These are phyloP conservation scores for Quercus berberidifolia DNA, from an alignment of 306 rosid genomes.

Conservation along the genomic window DNA sequence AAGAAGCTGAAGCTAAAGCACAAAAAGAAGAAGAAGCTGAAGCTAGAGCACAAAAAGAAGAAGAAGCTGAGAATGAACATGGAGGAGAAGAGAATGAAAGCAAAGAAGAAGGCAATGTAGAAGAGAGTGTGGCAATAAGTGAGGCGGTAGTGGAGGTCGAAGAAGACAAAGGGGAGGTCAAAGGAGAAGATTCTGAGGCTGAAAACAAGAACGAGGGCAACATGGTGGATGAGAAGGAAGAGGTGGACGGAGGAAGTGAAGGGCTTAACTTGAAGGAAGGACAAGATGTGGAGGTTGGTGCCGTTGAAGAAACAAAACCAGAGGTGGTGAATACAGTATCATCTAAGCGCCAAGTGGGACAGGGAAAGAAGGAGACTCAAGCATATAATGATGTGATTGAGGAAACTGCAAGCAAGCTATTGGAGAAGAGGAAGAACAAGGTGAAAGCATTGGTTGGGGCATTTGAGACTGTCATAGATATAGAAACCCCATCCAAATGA, in stretches of 20 bases:
- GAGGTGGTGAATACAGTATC: not conserved
- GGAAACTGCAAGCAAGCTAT: conserved; percentile 51
- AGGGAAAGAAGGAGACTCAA: conserved; percentile 47
- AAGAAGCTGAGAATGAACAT: not conserved
- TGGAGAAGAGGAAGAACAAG: conserved; percentile 67
- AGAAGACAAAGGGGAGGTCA: conserved; percentile 20
- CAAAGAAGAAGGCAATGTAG: conserved; percentile 19
- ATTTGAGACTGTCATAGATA: conserved; percentile 82
- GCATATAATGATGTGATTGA: conserved; percentile 71
- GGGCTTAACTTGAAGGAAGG: conserved; percentile 13
- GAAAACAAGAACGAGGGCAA: conserved; percentile 10
- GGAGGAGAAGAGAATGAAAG: conserved; percentile 16
- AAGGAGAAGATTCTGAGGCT: conserved; percentile 1
- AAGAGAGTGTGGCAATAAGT: conserved; percentile 24
- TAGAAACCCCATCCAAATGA: conserved; percentile 64
- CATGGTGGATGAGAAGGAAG: conserved; percentile 15
- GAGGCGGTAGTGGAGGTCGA: conserved; percentile 20
- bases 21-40: not conserved
- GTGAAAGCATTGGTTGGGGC: conserved; percentile 92
- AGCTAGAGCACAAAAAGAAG: conserved; percentile 1
- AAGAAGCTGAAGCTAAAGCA: not conserved
- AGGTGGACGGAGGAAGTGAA: conserved; percentile 17
- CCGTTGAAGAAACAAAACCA: conserved; percentile 6
- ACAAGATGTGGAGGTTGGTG: conserved; percentile 21
- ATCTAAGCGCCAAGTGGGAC: conserved; percentile 15